Base-by-base conservation (phyloP, 176 grass and related monocot species). In the Bonia amplexicaulis region DNA sequence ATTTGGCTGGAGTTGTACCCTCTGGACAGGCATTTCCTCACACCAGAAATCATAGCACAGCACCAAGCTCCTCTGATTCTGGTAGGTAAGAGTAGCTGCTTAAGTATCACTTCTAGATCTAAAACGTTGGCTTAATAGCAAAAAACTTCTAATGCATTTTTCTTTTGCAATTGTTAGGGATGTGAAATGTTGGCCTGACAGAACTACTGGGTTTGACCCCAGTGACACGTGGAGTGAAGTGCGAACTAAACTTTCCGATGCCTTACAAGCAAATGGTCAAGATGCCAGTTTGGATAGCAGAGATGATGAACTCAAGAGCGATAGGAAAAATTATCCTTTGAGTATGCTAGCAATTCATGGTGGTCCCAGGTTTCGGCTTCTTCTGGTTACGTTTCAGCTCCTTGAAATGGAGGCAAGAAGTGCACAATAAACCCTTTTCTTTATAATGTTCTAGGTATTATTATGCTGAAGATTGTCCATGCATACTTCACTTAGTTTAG, bases 71-170 rank as follows among this genome's bases (percentile, higher is more conserved):
- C 42, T 83, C 83, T 80, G 74, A 87, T 87, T 85, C 92, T 94
- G 96, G 96, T 95, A 95, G 96, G 96, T 98, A 98, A 98, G 96
- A 92, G 33, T 89, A 80, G 55, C 83, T 79, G 66, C 74, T 88
- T 73, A 79, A 88, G 35, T 54, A 60, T 59, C 31, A 85, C 26
- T 67, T 83, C n/a, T 83, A 85, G 14, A 59, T 85, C 63, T 48
- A 60, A 53, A 80, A 53, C 69, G 31, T 35, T 81, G 52, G 48
- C 55, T 54, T 81, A 25, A 20, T 60, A 75, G 51, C 17, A 72
- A 69, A 81, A 61, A 45, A 42, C 45, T 74, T 25, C 31, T 82
- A 65, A 84, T 19, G 13, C 3, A 35, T 35, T 74, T 77, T 17
- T 7, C 19, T 80, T 66, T 78, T 77, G 10, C 71, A 79, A 77